These are phyloP conservation scores for Marasmius sp. DNA, from an alignment of 1,284 basidiomycete species.

Conservation along the genomic window DNA sequence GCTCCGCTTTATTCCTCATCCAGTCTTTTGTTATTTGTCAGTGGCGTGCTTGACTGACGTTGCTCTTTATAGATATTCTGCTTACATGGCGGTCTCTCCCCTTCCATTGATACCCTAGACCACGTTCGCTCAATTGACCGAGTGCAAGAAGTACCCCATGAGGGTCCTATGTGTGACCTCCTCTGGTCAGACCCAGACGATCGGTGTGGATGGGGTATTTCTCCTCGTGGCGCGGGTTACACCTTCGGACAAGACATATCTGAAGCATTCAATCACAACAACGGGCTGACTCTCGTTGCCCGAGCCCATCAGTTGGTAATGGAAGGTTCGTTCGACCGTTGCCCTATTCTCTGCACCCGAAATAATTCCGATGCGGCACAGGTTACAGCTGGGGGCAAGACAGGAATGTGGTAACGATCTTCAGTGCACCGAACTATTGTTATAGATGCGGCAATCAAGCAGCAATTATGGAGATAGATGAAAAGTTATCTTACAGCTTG, in stretches of 20 bases:
- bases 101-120: conserved; percentile 99
- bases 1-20: neutral
- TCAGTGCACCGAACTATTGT: conserved; percentile 99
- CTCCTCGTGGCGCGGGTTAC: conserved; percentile 97
- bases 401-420: conserved; percentile 99
- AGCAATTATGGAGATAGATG: conserved; percentile 99
- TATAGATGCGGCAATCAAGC: conserved; percentile 99
- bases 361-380: conserved; percentile 24
- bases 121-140: conserved; percentile 98
- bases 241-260: conserved; percentile 99
- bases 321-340: conserved; percentile 69
- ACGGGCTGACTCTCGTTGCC: conserved; percentile 94
- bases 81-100: conserved; percentile 96
- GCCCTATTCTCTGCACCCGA: neutral
- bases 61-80: conserved; percentile 87
- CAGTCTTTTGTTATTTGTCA: conserved; percentile 2
- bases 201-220: conserved; percentile 99
- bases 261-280: conserved; percentile 98
- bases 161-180: conserved; percentile 99
- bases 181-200: conserved; percentile 99
- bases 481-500: conserved; percentile 96
- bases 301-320: conserved; percentile 97
- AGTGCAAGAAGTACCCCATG: conserved; percentile 98
- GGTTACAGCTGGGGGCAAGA: conserved; percentile 98
- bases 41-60: conserved; percentile 15